Evolutionary conservation across 805 yeast species (phyloP), one percentile per base, ranked within the genome.

Genomic region (Hanseniaspora taiwanica): DNA sequence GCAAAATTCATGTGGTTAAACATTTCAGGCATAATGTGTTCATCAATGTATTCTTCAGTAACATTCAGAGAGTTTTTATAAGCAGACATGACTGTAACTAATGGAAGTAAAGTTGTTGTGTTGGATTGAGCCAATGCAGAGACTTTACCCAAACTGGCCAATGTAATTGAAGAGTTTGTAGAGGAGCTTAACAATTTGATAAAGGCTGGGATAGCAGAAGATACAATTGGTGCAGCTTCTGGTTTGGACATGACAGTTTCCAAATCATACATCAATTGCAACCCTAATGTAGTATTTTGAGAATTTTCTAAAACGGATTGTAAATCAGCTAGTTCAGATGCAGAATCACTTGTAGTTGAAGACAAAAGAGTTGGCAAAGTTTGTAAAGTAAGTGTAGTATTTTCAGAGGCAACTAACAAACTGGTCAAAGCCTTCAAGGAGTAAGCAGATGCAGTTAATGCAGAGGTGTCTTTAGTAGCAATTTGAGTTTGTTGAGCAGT

Each of bases 1-100:
- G 58, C 55, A 18, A 57, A 48, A 17, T 46, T 36, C 42, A 56
- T 49, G 38, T 49, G 50, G 18, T 47, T 49, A 34, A 58, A 40
- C 21, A 58, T 44, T 3, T 31, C 27, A 36, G 62, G 61, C 29
- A 46, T 42, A 32, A 55, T 32, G 23, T 42, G 14, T n/a, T 47
- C 44, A 24, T 45, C 40, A 14, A 59, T 36, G 35, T 48, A 42
- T 25, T 46, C 48, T n/a, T 48, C 44, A 6, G 55, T 45, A 24
- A 54, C 45, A 23, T 42, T 42, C 2, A 35, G 3, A 10, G 34
- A 12, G 12, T 37, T 5, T 19, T 36, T 19, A n/a, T 38, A 38
- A 13, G 39, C 32, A 20, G 29, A 5, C 39, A 42, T 35, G 20
- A 42, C 38, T 21, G 38, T 17, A 4, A 42, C n/a, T 24, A 42